Conservation (phyloP, 495 filamentous ascomycete genomes). For the Penicillium mononematosum region DNA sequence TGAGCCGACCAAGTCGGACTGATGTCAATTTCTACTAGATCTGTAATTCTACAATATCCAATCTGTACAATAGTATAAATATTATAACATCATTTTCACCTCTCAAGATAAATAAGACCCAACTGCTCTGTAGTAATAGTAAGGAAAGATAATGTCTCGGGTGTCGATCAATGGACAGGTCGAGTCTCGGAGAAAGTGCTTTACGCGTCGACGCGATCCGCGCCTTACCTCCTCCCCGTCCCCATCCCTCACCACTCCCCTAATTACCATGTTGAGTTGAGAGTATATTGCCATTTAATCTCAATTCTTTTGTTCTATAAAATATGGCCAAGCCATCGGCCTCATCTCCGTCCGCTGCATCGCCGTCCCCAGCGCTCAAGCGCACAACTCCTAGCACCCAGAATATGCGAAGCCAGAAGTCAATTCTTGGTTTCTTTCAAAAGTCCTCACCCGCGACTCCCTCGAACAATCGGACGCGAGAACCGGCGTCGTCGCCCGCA, state of each 20-base stretch:
- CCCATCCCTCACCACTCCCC: constrained; percentile 1
- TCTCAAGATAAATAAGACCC: neutral
- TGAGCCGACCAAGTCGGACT: constrained; percentile 13
- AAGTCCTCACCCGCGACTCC: constrained; percentile 56
- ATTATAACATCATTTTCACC: neutral
- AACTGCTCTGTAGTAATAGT: neutral
- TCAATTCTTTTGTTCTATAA: constrained; percentile 2
- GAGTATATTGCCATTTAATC: neutral
- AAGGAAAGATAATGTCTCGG: neutral
- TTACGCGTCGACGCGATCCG: constrained; percentile 47
- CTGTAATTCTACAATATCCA: constrained; percentile 21
- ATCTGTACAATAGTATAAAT: constrained; percentile 23
- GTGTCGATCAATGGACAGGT: constrained; percentile 8
- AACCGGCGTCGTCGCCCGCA: constrained; percentile 43
- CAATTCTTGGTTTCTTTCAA: constrained; percentile 83
- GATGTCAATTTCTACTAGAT: constrained; percentile 19
- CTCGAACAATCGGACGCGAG: constrained; percentile 30
- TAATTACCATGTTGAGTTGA: constrained; percentile 10
- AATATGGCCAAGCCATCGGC: constrained; percentile 40
- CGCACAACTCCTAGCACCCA: constrained; percentile 47
- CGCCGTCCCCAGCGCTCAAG: constrained; percentile 38
- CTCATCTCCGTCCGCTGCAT: constrained; percentile 38
- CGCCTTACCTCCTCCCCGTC: constrained; percentile 18
- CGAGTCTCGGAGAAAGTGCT: constrained; percentile 23
- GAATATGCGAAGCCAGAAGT: constrained; percentile 70